Evolutionary conservation across 1,284 basidiomycete genomes (phyloP).

Genomic region (Cryptococcus sp.): DNA sequence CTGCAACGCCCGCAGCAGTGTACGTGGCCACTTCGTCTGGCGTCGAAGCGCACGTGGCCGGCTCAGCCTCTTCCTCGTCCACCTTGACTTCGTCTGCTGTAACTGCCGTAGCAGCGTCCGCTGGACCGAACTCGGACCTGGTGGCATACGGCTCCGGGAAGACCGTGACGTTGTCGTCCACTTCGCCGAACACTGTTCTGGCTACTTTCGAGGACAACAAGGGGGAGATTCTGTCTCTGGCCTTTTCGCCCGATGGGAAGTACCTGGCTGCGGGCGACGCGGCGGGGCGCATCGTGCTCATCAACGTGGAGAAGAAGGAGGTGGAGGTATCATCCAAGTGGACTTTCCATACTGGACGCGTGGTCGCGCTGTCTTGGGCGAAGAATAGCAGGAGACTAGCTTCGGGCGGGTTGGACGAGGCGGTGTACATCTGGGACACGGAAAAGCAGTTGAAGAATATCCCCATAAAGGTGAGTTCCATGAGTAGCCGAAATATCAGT

Average conservation of each 20-base stretch:
- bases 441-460: conserved; percentile 75
- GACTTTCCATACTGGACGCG: conserved; percentile 83
- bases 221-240: conserved; percentile 71
- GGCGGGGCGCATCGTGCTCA: conserved; percentile 48
- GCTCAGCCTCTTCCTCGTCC: conserved; percentile 19
- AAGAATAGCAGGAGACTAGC: conserved; percentile 72
- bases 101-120: conserved; percentile 43
- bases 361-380: conserved; percentile 78
- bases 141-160: conserved; percentile 50
- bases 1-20: conserved; percentile 62
- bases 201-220: conserved; percentile 67
- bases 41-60: conserved; percentile 60
- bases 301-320: conserved; percentile 67
- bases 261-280: conserved; percentile 78
- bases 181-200: conserved; percentile 23
- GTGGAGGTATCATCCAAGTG: conserved; percentile 70
- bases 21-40: conserved; percentile 69
- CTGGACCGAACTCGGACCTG: conserved; percentile 32
- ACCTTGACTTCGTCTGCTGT: conserved; percentile 3
- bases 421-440: conserved; percentile 87
- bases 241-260: conserved; percentile 76
- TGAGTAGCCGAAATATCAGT: background rate
- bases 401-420: conserved; percentile 86
- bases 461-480: conserved; percentile 63
- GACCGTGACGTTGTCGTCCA: conserved; percentile 64